These are phyloP conservation scores for Hydrangea macrophylla DNA, from an alignment of 148 eudicot species.

Conservation along the genomic window DNA sequence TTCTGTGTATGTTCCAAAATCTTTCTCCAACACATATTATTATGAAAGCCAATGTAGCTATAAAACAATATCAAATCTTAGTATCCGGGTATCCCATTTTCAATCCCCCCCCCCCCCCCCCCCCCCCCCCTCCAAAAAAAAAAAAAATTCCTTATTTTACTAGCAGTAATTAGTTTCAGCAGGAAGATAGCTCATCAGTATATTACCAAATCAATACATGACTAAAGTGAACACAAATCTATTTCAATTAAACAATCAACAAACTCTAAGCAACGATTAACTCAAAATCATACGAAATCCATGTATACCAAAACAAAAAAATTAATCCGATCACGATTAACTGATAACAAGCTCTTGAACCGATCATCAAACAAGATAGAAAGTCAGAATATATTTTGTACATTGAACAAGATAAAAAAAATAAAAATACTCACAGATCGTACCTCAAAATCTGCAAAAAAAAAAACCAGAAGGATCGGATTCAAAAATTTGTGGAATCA, in stretches of 20 bases:
- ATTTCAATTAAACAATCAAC: background rate
- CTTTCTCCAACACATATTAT: background rate
- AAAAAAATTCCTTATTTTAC: background rate
- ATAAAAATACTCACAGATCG: slow-evolving; percentile 22
- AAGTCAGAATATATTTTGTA: background rate
- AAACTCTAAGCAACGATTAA: background rate
- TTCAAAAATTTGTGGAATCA: slow-evolving; percentile 35
- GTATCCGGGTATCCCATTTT: background rate
- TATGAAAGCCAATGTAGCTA: background rate
- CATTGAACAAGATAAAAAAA: background rate
- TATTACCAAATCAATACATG: too few relatives aligned
- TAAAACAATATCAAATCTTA: background rate
- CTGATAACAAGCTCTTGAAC: background rate
- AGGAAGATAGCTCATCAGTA: too few relatives aligned
- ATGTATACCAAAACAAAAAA: slow-evolving; percentile 7
- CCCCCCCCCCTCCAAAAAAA: too few relatives aligned
- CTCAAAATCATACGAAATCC: background rate
- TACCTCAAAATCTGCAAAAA: slow-evolving; percentile 36
- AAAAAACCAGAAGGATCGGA: slow-evolving; percentile 53
- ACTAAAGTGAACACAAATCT: background rate
- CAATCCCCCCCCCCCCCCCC: too few relatives aligned
- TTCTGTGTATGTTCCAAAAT: background rate
- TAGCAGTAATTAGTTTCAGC: too few relatives aligned
- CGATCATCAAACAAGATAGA: slow-evolving; percentile 9
- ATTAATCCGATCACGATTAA: slow-evolving; percentile 10